Evolutionary conservation across 768 basidiomycete species (phyloP).

Genomic region (Amylocystis lapponica): DNA sequence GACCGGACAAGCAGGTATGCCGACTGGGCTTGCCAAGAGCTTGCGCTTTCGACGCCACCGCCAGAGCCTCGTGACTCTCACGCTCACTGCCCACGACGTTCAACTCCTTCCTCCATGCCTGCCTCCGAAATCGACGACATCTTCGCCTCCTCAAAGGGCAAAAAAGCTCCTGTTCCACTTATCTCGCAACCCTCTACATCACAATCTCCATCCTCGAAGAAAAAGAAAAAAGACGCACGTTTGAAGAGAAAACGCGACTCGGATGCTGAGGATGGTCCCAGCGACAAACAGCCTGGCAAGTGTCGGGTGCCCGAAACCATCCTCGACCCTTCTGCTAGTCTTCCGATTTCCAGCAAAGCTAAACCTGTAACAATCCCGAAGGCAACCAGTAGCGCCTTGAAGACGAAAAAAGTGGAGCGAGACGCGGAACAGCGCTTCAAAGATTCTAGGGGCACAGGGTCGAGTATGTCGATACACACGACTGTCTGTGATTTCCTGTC

Average conservation of each 20-base stretch:
- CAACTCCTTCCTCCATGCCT: constrained; percentile 27
- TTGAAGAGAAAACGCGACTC: constrained; percentile 14
- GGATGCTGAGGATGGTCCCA: constrained; percentile 6
- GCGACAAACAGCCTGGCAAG: constrained; percentile 20
- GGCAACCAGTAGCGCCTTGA: constrained; percentile 5
- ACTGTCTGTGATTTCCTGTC: constrained; percentile 2
- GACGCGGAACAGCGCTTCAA: constrained; percentile 48
- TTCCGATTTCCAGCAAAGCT: constrained; percentile 24
- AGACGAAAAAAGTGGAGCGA: constrained; percentile 23
- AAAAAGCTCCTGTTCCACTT: constrained; percentile 10
- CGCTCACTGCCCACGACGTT: background rate
- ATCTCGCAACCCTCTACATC: constrained; percentile 25
- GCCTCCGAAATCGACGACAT: constrained; percentile 85
- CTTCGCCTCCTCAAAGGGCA: constrained; percentile 45
- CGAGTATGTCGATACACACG: constrained; percentile 66
- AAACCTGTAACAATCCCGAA: constrained; percentile 29
- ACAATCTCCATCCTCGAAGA: constrained; percentile 16
- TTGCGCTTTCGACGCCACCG: background rate
- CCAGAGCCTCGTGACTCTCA: background rate
- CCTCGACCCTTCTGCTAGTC: constrained; percentile 51
- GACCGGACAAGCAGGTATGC: background rate
- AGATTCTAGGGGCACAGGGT: constrained; percentile 70
- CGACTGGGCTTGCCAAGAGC: background rate
- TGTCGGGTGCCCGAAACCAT: constrained; percentile 50
- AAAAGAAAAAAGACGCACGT: constrained; percentile 43